Evolutionary conservation across 768 basidiomycete genomes (phyloP).

Genomic region (Amanita muscaria): DNA sequence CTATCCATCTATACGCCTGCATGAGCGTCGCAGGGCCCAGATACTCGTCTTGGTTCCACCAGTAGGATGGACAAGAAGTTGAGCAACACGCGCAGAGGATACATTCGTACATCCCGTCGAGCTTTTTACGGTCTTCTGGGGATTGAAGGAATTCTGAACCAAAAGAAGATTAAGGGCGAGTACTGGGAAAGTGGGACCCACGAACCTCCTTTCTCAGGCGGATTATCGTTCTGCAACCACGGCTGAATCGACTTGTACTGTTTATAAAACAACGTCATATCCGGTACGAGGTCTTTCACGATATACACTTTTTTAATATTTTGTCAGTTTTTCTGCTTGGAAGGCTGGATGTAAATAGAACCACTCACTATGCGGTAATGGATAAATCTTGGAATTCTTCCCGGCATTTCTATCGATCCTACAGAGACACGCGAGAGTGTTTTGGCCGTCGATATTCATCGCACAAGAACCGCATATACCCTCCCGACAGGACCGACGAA

Average conservation of each 20-base stretch:
- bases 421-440: conserved; percentile 96
- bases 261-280: conserved; percentile 91
- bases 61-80: conserved; percentile 94
- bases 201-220: conserved; percentile 58
- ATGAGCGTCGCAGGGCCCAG: conserved; percentile 96
- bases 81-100: conserved; percentile 97
- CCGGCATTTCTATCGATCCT: conserved; percentile 71
- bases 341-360: neutral
- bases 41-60: conserved; percentile 99
- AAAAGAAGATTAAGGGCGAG: neutral
- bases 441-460: conserved; percentile 98
- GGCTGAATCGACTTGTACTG: conserved; percentile 99
- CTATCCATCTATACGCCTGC: conserved; percentile 61
- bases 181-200: neutral
- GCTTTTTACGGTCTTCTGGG: conserved; percentile 85
- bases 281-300: conserved; percentile 96
- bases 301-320: no score
- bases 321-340: conserved; percentile 20
- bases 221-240: conserved; percentile 89
- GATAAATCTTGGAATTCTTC: conserved; percentile 89
- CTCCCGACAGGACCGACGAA: conserved; percentile 88
- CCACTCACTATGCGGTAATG: conserved; percentile 86
- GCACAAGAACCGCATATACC: conserved; percentile 98
- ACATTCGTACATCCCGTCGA: conserved; percentile 96
- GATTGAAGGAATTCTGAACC: conserved; percentile 75